Base-by-base conservation (phyloP, 768 basidiomycete genomes). In the Lenzites betulinus region DNA sequence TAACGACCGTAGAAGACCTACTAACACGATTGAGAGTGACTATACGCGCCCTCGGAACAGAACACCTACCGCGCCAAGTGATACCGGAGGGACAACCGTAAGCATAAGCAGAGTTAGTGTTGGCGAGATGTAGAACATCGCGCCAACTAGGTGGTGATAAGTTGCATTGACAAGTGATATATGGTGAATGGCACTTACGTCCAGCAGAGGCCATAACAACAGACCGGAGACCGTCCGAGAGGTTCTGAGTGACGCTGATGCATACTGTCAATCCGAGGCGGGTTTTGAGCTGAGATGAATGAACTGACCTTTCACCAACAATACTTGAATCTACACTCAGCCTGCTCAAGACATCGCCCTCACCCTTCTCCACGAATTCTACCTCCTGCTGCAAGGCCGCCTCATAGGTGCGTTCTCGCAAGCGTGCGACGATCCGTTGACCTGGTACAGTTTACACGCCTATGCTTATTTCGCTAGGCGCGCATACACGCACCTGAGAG, bases 1-100 rank as follows among this genome's bases (percentile, higher is more conserved):
- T 98, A 99, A 13, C 95, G 86, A 64, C 96, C 95, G 68, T 99
- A 99, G 72, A 94, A 91, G 13, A 98, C 92, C 91, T 96, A 63
- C 33, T 23, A 9, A 23, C 26, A 22, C 56, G 47, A 53, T 58
- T 66, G 58, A 69, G 60, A 58, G 58, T 13, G 46, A 48, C 51
- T 54, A 51, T 42, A 64, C 16, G 72, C 44, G 61, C 76, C 79
- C 30, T 71, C 7, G 0, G 36, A 23, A 3, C 2, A 13, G 5
- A 69, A 3, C 23, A 77, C 81, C 41, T 76, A 95, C 84, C 67
- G 94, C 88, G 65, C 92, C 92, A 54, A 94, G 78, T 23, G 92
- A 92, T 5, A 94, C 85, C 0, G 92, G 92, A 20, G 92, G 92
- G 0, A 98, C 95, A 50, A 98, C 86, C 36, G 87, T 85, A 52